These are phyloP conservation scores for Candida michaelii DNA, from an alignment of 805 yeast genomes.

Conservation along the genomic window DNA sequence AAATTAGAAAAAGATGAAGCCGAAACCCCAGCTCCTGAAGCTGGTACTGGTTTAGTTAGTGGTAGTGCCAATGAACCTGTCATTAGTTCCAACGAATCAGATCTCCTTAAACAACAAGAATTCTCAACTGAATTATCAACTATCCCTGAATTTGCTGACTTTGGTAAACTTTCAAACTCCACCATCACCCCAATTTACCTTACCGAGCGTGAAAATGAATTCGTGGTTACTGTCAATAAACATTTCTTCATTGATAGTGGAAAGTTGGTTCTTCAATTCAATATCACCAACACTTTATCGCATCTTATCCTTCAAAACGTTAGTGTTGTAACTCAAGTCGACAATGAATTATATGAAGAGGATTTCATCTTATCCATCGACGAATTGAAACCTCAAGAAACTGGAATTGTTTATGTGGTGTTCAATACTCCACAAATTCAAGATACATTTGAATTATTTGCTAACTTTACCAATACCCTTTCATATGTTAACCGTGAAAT, in stretches of 20 bases:
- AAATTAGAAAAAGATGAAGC: conserved; percentile 30
- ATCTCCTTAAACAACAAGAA: conserved; percentile 54
- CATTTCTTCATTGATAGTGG: conserved; percentile 66
- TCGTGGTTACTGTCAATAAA: conserved; percentile 79
- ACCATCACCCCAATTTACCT: conserved; percentile 59
- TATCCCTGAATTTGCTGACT: conserved; percentile 69
- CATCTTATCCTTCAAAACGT: conserved; percentile 79
- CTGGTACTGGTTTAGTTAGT: conserved; percentile 8
- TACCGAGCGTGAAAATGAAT: conserved; percentile 92
- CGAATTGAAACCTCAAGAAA: conserved; percentile 65
- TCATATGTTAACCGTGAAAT: conserved; percentile 78
- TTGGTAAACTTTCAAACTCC: conserved; percentile 75
- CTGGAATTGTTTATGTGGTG: conserved; percentile 77
- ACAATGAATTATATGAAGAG: conserved; percentile 56
- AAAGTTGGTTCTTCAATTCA: conserved; percentile 74
- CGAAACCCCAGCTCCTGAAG: conserved; percentile 22
- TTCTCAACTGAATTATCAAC: conserved; percentile 67
- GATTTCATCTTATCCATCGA: conserved; percentile 76
- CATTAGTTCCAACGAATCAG: conserved; percentile 22
- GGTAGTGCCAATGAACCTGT: conserved; percentile 7
- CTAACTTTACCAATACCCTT: conserved; percentile 62
- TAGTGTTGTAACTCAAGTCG: conserved; percentile 65
- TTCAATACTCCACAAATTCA: conserved; percentile 59
- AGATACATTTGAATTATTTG: conserved; percentile 27
- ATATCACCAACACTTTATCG: conserved; percentile 79